Conservation (phyloP, 257 asterid species). For the Solanum acaule region DNA sequence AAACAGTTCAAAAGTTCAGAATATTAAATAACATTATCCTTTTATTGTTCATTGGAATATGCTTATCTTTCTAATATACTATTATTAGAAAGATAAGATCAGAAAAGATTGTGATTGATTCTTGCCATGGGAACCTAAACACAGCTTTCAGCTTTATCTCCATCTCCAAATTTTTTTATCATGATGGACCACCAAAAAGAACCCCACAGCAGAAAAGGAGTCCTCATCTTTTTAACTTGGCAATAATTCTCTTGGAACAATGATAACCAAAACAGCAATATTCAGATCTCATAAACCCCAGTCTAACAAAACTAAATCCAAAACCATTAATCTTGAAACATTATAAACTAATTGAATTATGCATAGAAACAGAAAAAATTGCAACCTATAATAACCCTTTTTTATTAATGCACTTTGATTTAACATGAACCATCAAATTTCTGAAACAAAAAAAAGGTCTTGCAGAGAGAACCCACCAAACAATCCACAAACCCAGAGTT, state of each 20-base stretch:
- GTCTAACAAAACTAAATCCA: background rate
- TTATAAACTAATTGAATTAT: background rate
- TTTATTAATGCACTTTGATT: constrained; percentile 13
- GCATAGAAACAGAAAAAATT: background rate
- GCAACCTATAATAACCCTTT: background rate
- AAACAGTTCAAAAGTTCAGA: background rate
- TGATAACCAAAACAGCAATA: background rate
- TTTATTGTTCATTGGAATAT: background rate
- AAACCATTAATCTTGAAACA: background rate
- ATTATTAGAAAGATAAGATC: background rate
- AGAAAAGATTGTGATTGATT: background rate
- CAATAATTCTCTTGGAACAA: background rate
- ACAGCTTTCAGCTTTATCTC: background rate
- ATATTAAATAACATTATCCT: background rate
- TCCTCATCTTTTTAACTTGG: background rate
- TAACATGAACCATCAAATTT: constrained; percentile 5
- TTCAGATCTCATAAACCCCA: background rate
- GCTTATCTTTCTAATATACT: background rate
- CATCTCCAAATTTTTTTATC: background rate
- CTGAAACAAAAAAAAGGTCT: background rate
- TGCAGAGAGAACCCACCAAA: background rate
- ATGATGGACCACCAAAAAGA: background rate
- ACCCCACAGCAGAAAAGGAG: background rate
- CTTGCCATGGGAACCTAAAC: background rate
- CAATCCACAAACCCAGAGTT: background rate